Percentiles rank a stretch among this genome's conserved stretches.
These are phyloP conservation scores for Globisporangium spinosum DNA, from an alignment of 352 stramenopile species.

Conservation along the genomic window DNA sequence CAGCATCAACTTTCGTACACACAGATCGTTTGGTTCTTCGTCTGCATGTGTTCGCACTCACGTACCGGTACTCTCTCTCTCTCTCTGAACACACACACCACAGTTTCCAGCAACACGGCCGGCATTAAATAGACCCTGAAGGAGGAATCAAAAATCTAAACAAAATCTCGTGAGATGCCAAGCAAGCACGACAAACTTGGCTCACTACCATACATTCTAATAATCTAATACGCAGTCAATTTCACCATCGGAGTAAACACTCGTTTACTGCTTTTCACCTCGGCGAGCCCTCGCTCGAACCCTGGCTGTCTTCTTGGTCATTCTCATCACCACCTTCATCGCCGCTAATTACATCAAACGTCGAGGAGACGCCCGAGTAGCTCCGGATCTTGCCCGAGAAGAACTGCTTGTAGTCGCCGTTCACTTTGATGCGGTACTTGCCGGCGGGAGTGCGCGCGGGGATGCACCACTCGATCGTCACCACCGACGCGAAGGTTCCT, in stretches of 20 bases:
- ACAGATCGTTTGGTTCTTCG: too few relatives aligned
- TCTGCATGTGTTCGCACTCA: too few relatives aligned
- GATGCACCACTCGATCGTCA: constrained; percentile 73
- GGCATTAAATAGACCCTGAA: background rate
- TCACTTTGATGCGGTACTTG: constrained; percentile 76
- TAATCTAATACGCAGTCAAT: background rate
- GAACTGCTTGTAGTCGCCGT: constrained; percentile 74
- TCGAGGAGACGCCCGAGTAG: constrained; percentile 60
- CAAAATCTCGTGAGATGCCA: background rate
- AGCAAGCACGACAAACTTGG: background rate
- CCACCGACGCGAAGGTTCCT: constrained; percentile 62
- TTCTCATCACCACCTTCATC: background rate
- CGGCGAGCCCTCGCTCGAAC: background rate
- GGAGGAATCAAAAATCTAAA: background rate
- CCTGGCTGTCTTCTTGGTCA: background rate
- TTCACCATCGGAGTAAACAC: background rate
- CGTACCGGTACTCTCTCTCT: too few relatives aligned
- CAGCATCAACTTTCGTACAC: too few relatives aligned
- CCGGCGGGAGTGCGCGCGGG: constrained; percentile 37
- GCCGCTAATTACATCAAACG: constrained; percentile 41
- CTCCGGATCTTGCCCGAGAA: constrained; percentile 38
- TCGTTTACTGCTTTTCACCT: background rate
- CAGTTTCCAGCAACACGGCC: background rate
- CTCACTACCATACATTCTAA: background rate
- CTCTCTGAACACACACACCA: background rate